Evolutionary conservation across 1,284 basidiomycete genomes (phyloP), one percentile per base, ranked within the genome.

Genomic region (Rhizoctonia solani): DNA sequence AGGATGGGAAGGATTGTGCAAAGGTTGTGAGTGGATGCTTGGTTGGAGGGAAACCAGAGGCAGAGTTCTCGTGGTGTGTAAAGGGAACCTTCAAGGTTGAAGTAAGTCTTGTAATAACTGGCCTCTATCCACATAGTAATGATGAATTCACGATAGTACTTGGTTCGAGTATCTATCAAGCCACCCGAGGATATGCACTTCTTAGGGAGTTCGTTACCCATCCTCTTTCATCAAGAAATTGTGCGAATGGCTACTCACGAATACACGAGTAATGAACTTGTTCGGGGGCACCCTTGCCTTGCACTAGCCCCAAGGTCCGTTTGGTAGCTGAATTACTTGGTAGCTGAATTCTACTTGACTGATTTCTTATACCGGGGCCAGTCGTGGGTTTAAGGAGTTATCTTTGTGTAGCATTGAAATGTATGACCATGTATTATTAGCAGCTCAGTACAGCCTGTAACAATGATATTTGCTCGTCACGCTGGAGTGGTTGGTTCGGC

Each of bases 101-200:
- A 37, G 59, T 53, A 4, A 42, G 59, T 23, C 23, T 42, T 19
- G 59, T 5, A 8, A 8, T 8, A 39, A 8, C 9, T 16, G 16
- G 37, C 8, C 37, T 49, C 21, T 21, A 47, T 47, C 21, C 21
- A 6, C 11, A 13, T 6, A 16, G 16, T 16, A 8, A 8, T 8
- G 21, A 47, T 47, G 8, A 13, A 27, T 6, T 25, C 49, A 52
- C 49, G 9, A 11, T 21, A 65, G 59, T 65, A 65, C 49, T 32
- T 65, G 47, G 16, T 65, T 42, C 59, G 59, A 29, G 59, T 65
- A 16, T 42, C 37, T 37, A 53, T 65, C 44, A 65, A 65, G 37
- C 47, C 59, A 39, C 59, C 59, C 11, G 47, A 65, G 29, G 59
- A 65, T 53, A 65, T 65, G 30, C 59, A 49, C n/a, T 52, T 47